Conservation (phyloP, 768 basidiomycete genomes). For the Suillus sp. region DNA sequence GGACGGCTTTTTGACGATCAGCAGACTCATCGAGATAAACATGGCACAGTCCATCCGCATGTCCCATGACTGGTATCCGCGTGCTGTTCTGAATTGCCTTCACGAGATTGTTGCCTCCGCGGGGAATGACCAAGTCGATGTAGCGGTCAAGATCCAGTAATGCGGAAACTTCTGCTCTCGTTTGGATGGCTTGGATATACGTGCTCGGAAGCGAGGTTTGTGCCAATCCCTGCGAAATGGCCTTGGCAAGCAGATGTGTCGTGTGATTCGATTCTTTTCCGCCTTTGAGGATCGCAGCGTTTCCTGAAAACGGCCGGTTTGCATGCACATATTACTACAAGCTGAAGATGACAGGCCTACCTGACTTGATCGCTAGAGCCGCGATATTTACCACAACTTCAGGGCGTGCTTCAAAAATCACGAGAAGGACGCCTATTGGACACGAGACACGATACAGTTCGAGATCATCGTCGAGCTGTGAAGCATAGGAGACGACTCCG, state of each 20-base stretch:
- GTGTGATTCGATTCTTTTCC: slow-evolving; percentile 94
- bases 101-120: slow-evolving; percentile 92
- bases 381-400: slow-evolving; percentile 99
- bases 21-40: slow-evolving; percentile 89
- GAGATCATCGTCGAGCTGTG: slow-evolving; percentile 82
- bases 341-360: slow-evolving; percentile 43
- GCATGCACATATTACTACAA: background rate
- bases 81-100: slow-evolving; percentile 86
- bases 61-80: slow-evolving; percentile 97
- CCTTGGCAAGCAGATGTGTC: slow-evolving; percentile 69
- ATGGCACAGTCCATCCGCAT: slow-evolving; percentile 94
- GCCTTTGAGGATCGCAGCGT: slow-evolving; percentile 95
- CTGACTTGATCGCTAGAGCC: slow-evolving; percentile 93
- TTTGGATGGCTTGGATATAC: slow-evolving; percentile 92
- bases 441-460: slow-evolving; percentile 94
- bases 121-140: slow-evolving; percentile 96
- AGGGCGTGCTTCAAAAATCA: slow-evolving; percentile 96
- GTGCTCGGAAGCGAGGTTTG: slow-evolving; percentile 72
- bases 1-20: slow-evolving; percentile 73
- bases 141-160: slow-evolving; percentile 85
- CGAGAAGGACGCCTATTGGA: slow-evolving; percentile 93
- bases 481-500: slow-evolving; percentile 84
- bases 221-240: slow-evolving; percentile 77
- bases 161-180: slow-evolving; percentile 86
- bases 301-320: slow-evolving; percentile 53